phyloP scores from a whole-genome alignment of 768 basidiomycete genomes.

The button mushroom (Agaricus bisporus) region DNA sequence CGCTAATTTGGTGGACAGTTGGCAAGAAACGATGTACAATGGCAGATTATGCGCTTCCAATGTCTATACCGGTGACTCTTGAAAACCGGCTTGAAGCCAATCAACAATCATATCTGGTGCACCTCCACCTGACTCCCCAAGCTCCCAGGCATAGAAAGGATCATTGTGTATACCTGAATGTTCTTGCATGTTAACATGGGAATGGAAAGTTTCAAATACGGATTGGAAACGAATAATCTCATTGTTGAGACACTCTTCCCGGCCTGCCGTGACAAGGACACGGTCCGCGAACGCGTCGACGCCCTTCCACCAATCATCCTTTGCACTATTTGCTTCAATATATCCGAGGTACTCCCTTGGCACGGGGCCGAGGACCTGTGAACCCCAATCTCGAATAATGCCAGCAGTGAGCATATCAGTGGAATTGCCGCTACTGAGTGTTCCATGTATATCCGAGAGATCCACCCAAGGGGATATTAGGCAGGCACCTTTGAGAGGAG shows the following conservation, averaged over 20 bases:
- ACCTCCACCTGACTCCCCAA: background rate
- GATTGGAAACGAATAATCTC: conserved; percentile 22
- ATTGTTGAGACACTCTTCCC: conserved; percentile 27
- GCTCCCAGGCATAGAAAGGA: background rate
- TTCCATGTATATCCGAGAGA: conserved; percentile 15
- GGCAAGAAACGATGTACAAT: too few relatives aligned
- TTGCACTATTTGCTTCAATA: conserved; percentile 23
- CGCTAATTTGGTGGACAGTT: too few relatives aligned
- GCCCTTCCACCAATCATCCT: conserved; percentile 27
- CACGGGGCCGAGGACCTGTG: conserved; percentile 15
- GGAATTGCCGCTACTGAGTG: conserved; percentile 17
- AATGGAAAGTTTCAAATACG: conserved; percentile 17
- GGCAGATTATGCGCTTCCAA: too few relatives aligned
- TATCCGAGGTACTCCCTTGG: conserved; percentile 21
- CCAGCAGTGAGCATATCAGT: conserved; percentile 19
- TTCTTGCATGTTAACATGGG: conserved; percentile 16
- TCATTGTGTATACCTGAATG: conserved; percentile 16
- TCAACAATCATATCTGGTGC: background rate
- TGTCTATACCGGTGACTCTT: background rate
- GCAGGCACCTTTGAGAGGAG: conserved; percentile 18
- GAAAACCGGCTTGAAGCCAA: conserved; percentile 5
- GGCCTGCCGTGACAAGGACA: conserved; percentile 30
- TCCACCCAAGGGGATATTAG: conserved; percentile 29
- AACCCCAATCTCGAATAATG: conserved; percentile 10
- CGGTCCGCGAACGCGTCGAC: conserved; percentile 24